Evolutionary conservation across 2,329 filamentous ascomycete species (phyloP), one percentile per base, ranked within the genome.

Genomic region (Colletotrichum scovillei): DNA sequence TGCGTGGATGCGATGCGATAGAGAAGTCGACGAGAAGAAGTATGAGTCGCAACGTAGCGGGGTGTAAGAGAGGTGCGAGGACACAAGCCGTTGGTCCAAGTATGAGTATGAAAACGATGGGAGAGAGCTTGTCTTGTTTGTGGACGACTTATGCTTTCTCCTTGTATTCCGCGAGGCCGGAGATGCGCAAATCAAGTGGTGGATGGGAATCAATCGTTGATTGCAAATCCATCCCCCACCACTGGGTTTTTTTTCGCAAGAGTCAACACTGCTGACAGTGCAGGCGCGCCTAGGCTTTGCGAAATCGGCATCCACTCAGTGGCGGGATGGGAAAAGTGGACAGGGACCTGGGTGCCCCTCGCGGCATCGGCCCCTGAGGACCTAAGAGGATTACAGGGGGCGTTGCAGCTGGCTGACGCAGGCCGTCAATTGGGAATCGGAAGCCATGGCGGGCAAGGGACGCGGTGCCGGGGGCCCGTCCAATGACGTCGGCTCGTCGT

Each of bases 161-260:
- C 38, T 42, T 42, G 38, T 42, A 19, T 7, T 42, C 52, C 63
- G 60, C 46, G 59, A 69, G 72, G 32, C 67, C 72, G 72, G 74
- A 75, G 68, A 75, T 75, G 74, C 65, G 62, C 49, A 73, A 71
- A 66, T 9, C 46, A 26, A 52, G 56, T 46, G 22, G 56, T 49
- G 24, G 28, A 12, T 63, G 35, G 35, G 12, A 19, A 16, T 35
- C 12, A 16, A 32, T 46, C 28, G 58, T 42, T 75, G 74, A 75
- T 75, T 75, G 74, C 72, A 75, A 75, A 75, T 75, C 72, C 32
- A 42, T 63, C 65, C 59, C 74, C 62, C 72, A 73, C 69, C 66
- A 75, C 46, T 75, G 74, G 74, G 53, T 52, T 70, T 46, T 66
- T 66, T 57, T 42, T 42, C 1, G 53, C 58, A 72, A 72, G 66